Evolutionary conservation across 1,284 basidiomycete genomes (phyloP).

Genomic region (Trichosporon sp.): DNA sequence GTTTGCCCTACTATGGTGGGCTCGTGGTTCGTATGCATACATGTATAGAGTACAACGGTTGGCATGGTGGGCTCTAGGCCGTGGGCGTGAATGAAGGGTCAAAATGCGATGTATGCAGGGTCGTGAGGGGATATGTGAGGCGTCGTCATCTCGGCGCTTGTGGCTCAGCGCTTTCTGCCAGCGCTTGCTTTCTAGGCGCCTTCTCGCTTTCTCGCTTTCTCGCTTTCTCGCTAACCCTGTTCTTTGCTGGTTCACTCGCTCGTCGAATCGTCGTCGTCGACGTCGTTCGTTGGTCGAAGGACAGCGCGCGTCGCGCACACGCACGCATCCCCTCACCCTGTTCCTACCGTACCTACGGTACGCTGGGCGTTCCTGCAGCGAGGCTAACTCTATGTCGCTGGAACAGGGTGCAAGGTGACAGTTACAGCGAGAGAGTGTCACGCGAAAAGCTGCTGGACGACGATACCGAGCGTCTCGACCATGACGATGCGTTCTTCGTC

Average conservation of each 20-base stretch:
- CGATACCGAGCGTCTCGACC: slow-evolving; percentile 18
- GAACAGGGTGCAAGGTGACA: background rate
- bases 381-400: background rate
- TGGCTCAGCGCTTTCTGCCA: background rate
- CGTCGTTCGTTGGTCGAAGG: too few relatives aligned
- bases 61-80: too few relatives aligned
- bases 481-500: slow-evolving; percentile 19
- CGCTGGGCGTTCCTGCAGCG: background rate
- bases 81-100: background rate
- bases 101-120: slow-evolving; percentile 13
- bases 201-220: background rate
- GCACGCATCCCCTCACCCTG: background rate
- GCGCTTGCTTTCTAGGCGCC: background rate
- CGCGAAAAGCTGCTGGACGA: slow-evolving; percentile 16
- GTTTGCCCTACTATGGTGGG: too few relatives aligned
- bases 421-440: background rate
- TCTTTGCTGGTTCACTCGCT: too few relatives aligned
- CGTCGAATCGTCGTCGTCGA: background rate
- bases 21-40: background rate
- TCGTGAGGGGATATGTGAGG: background rate
- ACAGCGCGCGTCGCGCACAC: background rate
- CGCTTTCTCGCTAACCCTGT: background rate
- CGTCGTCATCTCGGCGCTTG: slow-evolving; percentile 4
- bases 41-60: background rate
- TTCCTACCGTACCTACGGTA: slow-evolving; percentile 10